Conservation (phyloP, 441 rosid species). For the Bruguiera hainesii region DNA sequence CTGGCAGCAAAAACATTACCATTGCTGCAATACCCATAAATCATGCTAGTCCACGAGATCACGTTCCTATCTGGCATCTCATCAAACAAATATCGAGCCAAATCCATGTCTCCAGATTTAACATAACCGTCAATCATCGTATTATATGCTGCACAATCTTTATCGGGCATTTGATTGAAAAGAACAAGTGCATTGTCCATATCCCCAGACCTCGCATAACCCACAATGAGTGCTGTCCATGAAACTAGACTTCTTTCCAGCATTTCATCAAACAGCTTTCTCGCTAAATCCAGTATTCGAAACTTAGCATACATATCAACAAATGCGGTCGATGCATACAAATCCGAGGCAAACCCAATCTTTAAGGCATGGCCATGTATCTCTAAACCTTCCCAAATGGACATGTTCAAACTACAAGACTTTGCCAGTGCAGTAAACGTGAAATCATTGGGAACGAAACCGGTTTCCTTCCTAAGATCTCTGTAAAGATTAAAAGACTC, state of each 20-base stretch:
- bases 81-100: slow-evolving; percentile 47
- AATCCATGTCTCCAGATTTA: slow-evolving; percentile 36
- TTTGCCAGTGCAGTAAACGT: slow-evolving; percentile 58
- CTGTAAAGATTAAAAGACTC: slow-evolving; percentile 45
- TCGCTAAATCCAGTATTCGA: slow-evolving; percentile 44
- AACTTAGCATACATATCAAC: slow-evolving; percentile 80
- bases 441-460: slow-evolving; percentile 53
- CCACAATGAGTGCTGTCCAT: slow-evolving; percentile 69
- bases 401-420: slow-evolving; percentile 40
- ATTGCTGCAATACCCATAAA: slow-evolving; percentile 46
- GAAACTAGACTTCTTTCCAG: slow-evolving; percentile 61
- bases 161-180: slow-evolving; percentile 49
- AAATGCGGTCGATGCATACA: slow-evolving; percentile 67
- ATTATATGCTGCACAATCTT: slow-evolving; percentile 50
- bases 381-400: slow-evolving; percentile 48
- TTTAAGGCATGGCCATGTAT: slow-evolving; percentile 53
- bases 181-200: slow-evolving; percentile 39
- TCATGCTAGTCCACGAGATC: slow-evolving; percentile 60
- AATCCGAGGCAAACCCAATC: slow-evolving; percentile 52
- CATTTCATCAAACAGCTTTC: slow-evolving; percentile 74
- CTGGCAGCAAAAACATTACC: slow-evolving; percentile 50
- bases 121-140: slow-evolving; percentile 51
- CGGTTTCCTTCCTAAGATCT: slow-evolving; percentile 40
- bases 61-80: slow-evolving; percentile 45
- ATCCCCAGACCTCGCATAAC: slow-evolving; percentile 49